Evolutionary conservation across 2,329 filamentous ascomycete species (phyloP).

Genomic region (Trichoderma polysporum): DNA sequence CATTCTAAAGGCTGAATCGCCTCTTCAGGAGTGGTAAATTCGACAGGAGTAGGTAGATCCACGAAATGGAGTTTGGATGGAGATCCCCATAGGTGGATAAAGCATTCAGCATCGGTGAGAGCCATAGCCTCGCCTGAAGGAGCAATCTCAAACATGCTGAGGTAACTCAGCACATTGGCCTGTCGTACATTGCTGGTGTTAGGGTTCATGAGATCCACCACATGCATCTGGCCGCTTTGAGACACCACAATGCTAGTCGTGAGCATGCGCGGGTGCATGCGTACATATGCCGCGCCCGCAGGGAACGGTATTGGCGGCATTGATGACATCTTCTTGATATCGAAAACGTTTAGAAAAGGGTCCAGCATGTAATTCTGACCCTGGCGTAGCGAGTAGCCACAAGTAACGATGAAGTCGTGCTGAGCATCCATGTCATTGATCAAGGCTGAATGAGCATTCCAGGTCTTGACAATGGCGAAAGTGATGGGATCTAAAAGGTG

Average conservation of each 20-base stretch:
- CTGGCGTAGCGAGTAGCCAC: conserved; percentile 85
- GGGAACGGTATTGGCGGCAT: conserved; percentile 91
- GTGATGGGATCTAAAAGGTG: conserved; percentile 81
- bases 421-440: conserved; percentile 98
- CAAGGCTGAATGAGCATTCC: conserved; percentile 83
- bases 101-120: conserved; percentile 74
- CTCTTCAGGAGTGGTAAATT: conserved; percentile 69
- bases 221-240: conserved; percentile 88
- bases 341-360: conserved; percentile 91
- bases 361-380: conserved; percentile 75
- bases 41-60: conserved; percentile 73
- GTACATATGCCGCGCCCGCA: conserved; percentile 87
- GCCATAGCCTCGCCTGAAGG: conserved; percentile 84
- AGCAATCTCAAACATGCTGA: conserved; percentile 81
- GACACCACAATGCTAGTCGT: conserved; percentile 94
- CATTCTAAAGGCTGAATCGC: conserved; percentile 63
- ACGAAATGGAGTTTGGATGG: conserved; percentile 83
- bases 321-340: conserved; percentile 84
- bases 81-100: conserved; percentile 85
- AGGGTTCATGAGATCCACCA: conserved; percentile 92
- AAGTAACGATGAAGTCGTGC: conserved; percentile 92
- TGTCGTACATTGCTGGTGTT: conserved; percentile 84
- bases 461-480: conserved; percentile 77
- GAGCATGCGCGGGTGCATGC: conserved; percentile 94
- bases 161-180: conserved; percentile 71